These are phyloP conservation scores for Cyamopsis tetragonoloba DNA, from an alignment of 306 rosid species.

Conservation along the genomic window DNA sequence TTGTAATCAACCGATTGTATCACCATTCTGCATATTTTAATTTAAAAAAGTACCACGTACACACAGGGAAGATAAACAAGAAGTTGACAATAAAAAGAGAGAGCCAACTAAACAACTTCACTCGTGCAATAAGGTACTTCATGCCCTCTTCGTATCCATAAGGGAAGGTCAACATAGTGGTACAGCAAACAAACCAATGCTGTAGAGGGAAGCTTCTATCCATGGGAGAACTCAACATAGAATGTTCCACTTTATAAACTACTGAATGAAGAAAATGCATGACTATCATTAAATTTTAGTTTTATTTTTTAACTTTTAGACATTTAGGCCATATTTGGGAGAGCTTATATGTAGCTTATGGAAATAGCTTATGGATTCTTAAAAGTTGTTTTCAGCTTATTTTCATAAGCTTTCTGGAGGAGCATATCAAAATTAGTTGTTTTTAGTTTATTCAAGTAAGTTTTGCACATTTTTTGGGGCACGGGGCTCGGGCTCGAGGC, in stretches of 20 bases:
- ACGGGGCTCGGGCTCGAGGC: no score
- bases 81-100: conserved; percentile 8
- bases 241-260: not conserved
- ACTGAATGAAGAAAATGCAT: conserved; percentile 6
- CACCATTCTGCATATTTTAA: conserved; percentile 5
- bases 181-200: conserved; percentile 7
- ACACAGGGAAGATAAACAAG: not conserved
- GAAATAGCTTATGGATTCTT: no score
- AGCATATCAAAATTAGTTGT: no score
- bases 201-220: not conserved
- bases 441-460: no score
- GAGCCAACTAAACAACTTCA: conserved; percentile 11
- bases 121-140: conserved; percentile 10
- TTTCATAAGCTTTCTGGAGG: no score
- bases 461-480: no score
- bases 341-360: no score
- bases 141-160: not conserved
- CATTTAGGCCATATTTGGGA: no score
- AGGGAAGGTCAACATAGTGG: not conserved
- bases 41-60: not conserved
- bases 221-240: conserved; percentile 9
- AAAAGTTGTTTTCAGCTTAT: no score
- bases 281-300: not conserved
- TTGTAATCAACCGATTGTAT: no score
- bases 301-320: not conserved